Evolutionary conservation across 2,329 filamentous ascomycete species (phyloP), one percentile per base, ranked within the genome.

Genomic region (Diaporthe longicolla): DNA sequence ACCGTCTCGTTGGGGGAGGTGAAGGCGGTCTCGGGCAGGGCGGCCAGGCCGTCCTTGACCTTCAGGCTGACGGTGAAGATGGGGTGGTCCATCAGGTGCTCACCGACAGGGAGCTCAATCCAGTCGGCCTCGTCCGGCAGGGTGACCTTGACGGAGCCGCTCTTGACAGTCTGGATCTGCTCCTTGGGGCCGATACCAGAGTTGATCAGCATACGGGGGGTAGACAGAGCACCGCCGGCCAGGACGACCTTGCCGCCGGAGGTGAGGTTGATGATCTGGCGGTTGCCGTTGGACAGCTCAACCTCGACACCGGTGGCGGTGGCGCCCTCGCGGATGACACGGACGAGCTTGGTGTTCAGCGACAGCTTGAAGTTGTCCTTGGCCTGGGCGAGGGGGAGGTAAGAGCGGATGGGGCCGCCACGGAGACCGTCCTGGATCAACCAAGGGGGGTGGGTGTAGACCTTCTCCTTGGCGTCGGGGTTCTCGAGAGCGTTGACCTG

Each of bases 31-130:
- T 37, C 43, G 72, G 75, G 45, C 59, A 72, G 68, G 10, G 69
- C 72, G 17, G 45, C 1, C 24, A 77, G 52, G 24, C 54, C 52
- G 1, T 78, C 75, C 73, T 79, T 82, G 69, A 79, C 80, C 24
- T 79, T 73, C 71, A 83, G 77, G 61, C 72, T 74, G 63, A 83
- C 75, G 37, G 78, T 75, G 45, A 77, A 79, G 61, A 80, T 76
- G 26, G 76, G 72, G 72, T 78, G 77, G 73, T 78, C 77, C 76
- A 74, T 70, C 63, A 78, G 69, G 73, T 71, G 73, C 71, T 73
- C 8, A 65, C 77, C 77, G 43, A 78, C 77, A 52, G 79, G 79
- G 2, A 80, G 76, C 37, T 79, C 76, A 68, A 80, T 77, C 79
- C 79, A 79, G 40, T 79, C 75, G 17, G 75, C 73, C 73, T 76